Evolutionary conservation across 257 asterid species (phyloP), one percentile per base, ranked within the genome.

Genomic region (Solanum virginianum): DNA sequence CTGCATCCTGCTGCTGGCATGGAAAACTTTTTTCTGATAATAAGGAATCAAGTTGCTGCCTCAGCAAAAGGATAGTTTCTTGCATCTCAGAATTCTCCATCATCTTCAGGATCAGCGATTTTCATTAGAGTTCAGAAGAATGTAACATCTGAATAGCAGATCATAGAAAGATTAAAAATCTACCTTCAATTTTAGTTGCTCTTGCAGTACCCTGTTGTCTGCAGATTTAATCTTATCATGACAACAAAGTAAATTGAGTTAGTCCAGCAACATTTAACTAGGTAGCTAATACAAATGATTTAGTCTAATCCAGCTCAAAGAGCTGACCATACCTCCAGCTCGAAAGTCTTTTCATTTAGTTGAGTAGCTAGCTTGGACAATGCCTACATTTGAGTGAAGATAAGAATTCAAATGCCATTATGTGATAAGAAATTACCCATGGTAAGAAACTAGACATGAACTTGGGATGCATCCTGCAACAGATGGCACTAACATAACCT

Each of bases 121-220:
- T 65, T 68, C 29, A 59, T 84, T 85, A 84, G 60, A 43, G 29
- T 59, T 68, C 62, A 65, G 62, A 83, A 72, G 89, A 60, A 75
- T 54, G 83, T 45, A 57, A 75, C 59, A 71, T 7, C 82, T 32
- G 56, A 85, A 82, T 32, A 80, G 26, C 53, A 22, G 18, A 75
- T 74, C 20, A 87, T 68, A 12, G 20, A 36, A 79, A 83, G 77
- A 80, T 62, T 20, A 70, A 80, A 72, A 69, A 65, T 70, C 86
- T 89, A 94, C 98, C 98, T 93, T 94, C 65, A 83, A 86, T 85
- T 89, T 90, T 68, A 94, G 92, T 88, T 94, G 97, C 88, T 94
- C 98, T 89, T 94, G 98, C 84, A 94, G 97, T 85, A 94, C 92
- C 89, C 98, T 91, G 92, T 94, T 92, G 86, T 93, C 97, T 53